These are phyloP conservation scores for Oryza australiensis DNA, from an alignment of 176 grass and related monocot species.

Conservation along the genomic window DNA sequence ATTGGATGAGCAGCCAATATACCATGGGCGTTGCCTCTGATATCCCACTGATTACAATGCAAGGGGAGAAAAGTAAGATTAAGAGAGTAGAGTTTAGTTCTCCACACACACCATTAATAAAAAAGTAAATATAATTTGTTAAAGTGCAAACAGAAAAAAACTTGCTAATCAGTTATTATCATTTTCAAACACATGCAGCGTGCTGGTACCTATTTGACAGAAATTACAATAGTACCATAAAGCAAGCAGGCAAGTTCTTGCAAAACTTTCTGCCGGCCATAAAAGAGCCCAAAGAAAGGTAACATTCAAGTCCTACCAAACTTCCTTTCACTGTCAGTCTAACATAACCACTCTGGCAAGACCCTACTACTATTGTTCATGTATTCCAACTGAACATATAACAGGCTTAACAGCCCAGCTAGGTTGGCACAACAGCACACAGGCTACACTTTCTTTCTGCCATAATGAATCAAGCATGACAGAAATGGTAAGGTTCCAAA, in stretches of 20 bases:
- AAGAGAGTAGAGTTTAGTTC: not conserved
- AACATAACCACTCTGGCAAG: slow-evolving; percentile 40
- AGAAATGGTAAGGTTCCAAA: slow-evolving; percentile 31
- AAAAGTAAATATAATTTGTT: slow-evolving; percentile 1
- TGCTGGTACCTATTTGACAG: not conserved
- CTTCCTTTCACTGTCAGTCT: slow-evolving; percentile 44
- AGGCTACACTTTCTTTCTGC: slow-evolving; percentile 28
- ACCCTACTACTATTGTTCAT: slow-evolving; percentile 44
- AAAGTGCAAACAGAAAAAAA: slow-evolving; percentile 21
- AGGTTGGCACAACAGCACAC: slow-evolving; percentile 23
- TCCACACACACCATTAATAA: not conserved
- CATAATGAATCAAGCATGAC: slow-evolving; percentile 36
- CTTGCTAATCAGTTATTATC: not conserved
- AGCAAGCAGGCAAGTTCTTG: slow-evolving; percentile 19
- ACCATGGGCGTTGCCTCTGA: slow-evolving; percentile 83
- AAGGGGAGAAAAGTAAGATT: slow-evolving; percentile 17
- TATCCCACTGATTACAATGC: slow-evolving; percentile 79
- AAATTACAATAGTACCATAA: slow-evolving; percentile 23
- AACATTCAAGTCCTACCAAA: slow-evolving; percentile 47
- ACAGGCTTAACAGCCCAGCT: slow-evolving; percentile 6
- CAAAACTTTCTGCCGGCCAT: not conserved
- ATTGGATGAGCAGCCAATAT: slow-evolving; percentile 92
- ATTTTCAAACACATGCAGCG: not conserved
- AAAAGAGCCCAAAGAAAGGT: slow-evolving; percentile 38
- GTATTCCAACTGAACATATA: slow-evolving; percentile 16